Conservation (phyloP, 1,284 basidiomycete species). For the Puccinia coronata region DNA sequence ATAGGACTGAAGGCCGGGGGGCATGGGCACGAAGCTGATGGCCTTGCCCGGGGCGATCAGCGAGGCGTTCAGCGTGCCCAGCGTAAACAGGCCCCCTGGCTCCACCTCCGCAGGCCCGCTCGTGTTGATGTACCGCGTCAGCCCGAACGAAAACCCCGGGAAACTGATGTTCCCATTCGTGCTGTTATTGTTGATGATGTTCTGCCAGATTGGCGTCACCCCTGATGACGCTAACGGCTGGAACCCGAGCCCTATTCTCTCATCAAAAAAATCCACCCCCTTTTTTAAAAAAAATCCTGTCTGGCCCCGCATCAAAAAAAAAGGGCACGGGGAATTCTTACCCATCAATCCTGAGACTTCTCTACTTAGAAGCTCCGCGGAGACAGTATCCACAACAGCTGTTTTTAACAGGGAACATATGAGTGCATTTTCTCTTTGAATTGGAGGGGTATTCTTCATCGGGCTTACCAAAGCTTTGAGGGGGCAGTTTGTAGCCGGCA, state of each 20-base stretch:
- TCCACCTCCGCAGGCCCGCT: no score
- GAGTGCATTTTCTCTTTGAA: no score
- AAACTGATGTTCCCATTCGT: conserved; percentile 54
- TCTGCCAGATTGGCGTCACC: conserved; percentile 61
- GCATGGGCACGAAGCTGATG: no score
- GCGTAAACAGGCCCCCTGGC: no score
- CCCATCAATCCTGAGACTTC: conserved; percentile 61
- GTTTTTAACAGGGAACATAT: no score
- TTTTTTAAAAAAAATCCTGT: no score
- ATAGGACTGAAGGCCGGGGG: no score
- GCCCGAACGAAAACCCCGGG: conserved; percentile 60
- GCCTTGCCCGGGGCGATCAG: no score
- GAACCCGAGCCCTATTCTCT: conserved; percentile 58
- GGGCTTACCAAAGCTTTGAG: conserved; percentile 42
- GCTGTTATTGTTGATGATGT: conserved; percentile 56
- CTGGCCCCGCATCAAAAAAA: neutral
- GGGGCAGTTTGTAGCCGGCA: conserved; percentile 29
- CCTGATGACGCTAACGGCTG: conserved; percentile 59
- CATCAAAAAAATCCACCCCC: neutral
- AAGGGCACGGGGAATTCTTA: no score
- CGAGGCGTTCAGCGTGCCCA: no score
- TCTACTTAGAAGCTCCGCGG: conserved; percentile 57
- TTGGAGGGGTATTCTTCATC: no score
- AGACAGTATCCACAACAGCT: conserved; percentile 54
- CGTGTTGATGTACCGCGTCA: conserved; percentile 59